These are phyloP conservation scores for Leishmania lainsoni DNA, from an alignment of 208 protist species.

Conservation along the genomic window DNA sequence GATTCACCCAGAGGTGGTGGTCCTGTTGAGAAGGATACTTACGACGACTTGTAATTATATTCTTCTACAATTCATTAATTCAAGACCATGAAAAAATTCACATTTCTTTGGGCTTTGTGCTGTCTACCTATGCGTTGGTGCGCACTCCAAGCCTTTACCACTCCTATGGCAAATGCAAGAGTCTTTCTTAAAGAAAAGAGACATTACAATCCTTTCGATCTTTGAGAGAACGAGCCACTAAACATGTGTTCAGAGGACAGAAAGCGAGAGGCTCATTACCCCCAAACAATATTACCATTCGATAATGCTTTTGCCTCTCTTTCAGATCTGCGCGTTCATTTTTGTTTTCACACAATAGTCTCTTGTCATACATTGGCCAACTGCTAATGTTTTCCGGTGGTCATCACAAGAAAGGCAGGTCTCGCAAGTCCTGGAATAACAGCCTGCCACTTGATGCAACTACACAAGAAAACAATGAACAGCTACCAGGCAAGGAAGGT, in stretches of 20 bases:
- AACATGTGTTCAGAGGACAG: not conserved
- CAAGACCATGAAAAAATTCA: not conserved
- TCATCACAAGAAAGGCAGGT: conserved; percentile 24
- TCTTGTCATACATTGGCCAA: not conserved
- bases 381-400: conserved; percentile 40
- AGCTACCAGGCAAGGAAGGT: not conserved
- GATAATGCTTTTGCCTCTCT: too few relatives aligned
- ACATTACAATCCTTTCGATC: not conserved
- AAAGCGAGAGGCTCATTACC: not conserved
- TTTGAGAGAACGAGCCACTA: not conserved
- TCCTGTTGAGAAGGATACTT: conserved; percentile 15
- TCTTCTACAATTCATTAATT: not conserved
- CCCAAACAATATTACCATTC: not conserved
- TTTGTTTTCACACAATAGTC: not conserved
- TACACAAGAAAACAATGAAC: not conserved
- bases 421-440: not conserved
- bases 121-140: not conserved
- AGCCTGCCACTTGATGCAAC: not conserved
- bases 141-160: not conserved
- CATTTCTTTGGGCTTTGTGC: not conserved
- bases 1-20: conserved; percentile 1
- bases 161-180: not conserved
- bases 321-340: not conserved
- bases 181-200: not conserved
- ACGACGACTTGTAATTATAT: conserved; percentile 26